These are phyloP conservation scores for Prosopis cineraria DNA, from an alignment of 306 rosid genomes.

Conservation along the genomic window DNA sequence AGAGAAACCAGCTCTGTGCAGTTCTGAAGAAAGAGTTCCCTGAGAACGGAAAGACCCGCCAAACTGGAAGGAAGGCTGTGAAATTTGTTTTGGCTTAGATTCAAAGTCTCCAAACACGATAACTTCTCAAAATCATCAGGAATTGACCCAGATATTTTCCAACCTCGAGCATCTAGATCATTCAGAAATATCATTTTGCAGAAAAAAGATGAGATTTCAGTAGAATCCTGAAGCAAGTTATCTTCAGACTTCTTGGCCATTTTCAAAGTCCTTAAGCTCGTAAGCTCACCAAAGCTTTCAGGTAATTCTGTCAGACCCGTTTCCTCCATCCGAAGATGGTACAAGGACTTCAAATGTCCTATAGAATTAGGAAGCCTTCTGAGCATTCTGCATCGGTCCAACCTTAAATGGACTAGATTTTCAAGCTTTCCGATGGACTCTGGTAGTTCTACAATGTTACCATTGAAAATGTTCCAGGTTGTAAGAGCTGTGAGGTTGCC, in stretches of 20 bases:
- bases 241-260: conserved; percentile 44
- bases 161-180: conserved; percentile 47
- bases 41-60: conserved; percentile 52
- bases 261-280: conserved; percentile 49
- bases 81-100: conserved; percentile 47
- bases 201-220: conserved; percentile 50
- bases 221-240: conserved; percentile 6
- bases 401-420: conserved; percentile 46
- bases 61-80: conserved; percentile 67
- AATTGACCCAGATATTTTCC: conserved; percentile 59
- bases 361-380: conserved; percentile 58
- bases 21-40: conserved; percentile 34
- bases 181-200: conserved; percentile 48
- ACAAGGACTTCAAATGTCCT: conserved; percentile 56
- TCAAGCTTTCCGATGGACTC: conserved; percentile 51
- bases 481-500: conserved; percentile 51
- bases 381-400: conserved; percentile 48
- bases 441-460: conserved; percentile 55
- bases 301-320: conserved; percentile 56
- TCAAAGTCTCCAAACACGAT: conserved; percentile 46
- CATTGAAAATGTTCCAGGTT: conserved; percentile 38
- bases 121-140: conserved; percentile 61
- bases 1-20: conserved; percentile 52
- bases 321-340: conserved; percentile 48
- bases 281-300: conserved; percentile 62